phyloP scores from a whole-genome alignment of 805 yeast genomes.

The Saccharomycopsis vini region DNA sequence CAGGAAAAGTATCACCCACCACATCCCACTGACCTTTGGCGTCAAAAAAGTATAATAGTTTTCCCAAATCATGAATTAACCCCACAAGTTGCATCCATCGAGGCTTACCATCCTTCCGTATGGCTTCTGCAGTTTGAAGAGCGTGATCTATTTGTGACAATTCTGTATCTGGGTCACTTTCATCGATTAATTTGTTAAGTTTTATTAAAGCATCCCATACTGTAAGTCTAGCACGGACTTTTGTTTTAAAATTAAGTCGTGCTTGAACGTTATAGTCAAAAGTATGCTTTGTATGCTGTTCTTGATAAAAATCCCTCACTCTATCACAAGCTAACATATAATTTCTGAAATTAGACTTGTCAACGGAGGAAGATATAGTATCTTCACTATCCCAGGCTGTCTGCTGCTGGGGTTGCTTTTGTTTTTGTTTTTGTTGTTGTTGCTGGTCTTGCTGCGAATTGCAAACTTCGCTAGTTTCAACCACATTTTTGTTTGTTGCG shows the following conservation, averaged over 20 bases:
- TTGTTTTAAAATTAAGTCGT: constrained; percentile 60
- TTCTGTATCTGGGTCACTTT: constrained; percentile 69
- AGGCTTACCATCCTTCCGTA: constrained; percentile 56
- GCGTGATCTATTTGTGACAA: constrained; percentile 70
- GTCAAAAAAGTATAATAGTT: constrained; percentile 57
- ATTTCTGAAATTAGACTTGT: constrained; percentile 43
- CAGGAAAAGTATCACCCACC: constrained; percentile 72
- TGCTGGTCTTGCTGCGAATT: neutral
- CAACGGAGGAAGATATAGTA: constrained; percentile 23
- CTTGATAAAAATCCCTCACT: constrained; percentile 56
- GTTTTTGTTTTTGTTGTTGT: neutral
- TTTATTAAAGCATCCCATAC: constrained; percentile 64
- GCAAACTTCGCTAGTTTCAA: neutral
- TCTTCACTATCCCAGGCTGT: constrained; percentile 6
- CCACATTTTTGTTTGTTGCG: too few species aligned
- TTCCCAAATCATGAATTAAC: constrained; percentile 62
- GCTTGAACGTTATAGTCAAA: constrained; percentile 68
- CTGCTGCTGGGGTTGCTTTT: too few species aligned
- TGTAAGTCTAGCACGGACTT: constrained; percentile 55
- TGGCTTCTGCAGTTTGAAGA: constrained; percentile 68
- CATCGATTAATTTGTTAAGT: constrained; percentile 55
- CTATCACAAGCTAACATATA: constrained; percentile 62
- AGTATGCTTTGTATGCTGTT: constrained; percentile 62
- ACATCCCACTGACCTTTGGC: constrained; percentile 77
- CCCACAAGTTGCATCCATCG: constrained; percentile 74